Percentiles rank a stretch among this genome's conserved stretches.
Conservation (phyloP, 208 protist species). For the Wallacemonas sp. region DNA sequence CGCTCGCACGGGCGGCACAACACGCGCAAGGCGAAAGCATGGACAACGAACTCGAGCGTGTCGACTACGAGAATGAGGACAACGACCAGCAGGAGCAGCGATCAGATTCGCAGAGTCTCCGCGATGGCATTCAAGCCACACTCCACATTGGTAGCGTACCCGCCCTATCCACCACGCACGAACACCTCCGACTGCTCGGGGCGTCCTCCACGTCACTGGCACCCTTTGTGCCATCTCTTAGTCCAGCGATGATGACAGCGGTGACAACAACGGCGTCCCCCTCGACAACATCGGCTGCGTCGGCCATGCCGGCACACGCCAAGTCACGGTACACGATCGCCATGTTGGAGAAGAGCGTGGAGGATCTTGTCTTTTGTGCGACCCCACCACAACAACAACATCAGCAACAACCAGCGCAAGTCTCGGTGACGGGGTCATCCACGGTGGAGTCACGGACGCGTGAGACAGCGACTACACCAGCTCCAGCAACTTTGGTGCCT, state of each 20-base stretch:
- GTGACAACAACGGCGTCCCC: neutral
- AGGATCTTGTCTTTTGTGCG: slow-evolving; percentile 2
- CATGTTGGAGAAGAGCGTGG: slow-evolving; percentile 10
- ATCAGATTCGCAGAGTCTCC: slow-evolving; percentile 1
- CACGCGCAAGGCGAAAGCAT: too few relatives aligned
- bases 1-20: too few relatives aligned
- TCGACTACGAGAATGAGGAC: neutral
- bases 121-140: slow-evolving; percentile 5
- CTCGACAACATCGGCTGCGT: neutral
- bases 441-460: too few relatives aligned
- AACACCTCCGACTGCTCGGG: neutral
- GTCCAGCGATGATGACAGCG: neutral
- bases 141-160: slow-evolving; percentile 4
- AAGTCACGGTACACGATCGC: neutral
- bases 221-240: neutral
- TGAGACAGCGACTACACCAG: too few relatives aligned
- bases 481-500: too few relatives aligned
- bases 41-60: neutral
- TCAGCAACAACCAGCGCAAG: too few relatives aligned
- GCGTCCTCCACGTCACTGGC: neutral
- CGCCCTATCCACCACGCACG: neutral
- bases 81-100: neutral
- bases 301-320: too few relatives aligned
- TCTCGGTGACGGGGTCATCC: too few relatives aligned
- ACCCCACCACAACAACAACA: slow-evolving; percentile 10